phyloP scores from a whole-genome alignment of 2,329 filamentous ascomycete species.

The Chaetomium strumarium region DNA sequence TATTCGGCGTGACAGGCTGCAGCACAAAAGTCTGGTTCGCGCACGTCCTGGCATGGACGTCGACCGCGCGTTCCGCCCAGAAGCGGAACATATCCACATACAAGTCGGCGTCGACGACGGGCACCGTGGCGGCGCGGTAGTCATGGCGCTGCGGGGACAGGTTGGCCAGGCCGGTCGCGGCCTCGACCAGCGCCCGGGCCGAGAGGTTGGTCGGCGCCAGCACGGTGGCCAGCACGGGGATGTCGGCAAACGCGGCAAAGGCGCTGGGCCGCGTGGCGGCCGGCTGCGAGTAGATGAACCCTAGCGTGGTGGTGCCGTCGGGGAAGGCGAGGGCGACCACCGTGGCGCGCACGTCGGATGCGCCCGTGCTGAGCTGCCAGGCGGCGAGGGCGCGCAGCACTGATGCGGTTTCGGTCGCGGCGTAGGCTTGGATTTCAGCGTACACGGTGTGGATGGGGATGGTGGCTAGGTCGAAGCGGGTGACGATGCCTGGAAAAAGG shows the following conservation, averaged over 20 bases:
- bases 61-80: not conserved
- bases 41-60: not conserved
- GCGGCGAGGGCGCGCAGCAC: not conserved
- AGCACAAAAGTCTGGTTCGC: not conserved
- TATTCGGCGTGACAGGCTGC: not conserved
- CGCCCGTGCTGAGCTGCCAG: not conserved
- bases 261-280: too few relatives aligned
- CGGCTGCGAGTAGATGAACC: not conserved
- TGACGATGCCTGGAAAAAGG: constrained; percentile 4
- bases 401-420: not conserved
- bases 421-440: not conserved
- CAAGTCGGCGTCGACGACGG: not conserved
- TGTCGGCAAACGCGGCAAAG: not conserved
- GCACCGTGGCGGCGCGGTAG: not conserved
- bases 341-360: not conserved
- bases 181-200: not conserved
- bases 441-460: not conserved
- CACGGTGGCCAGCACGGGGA: not conserved
- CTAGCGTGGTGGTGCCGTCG: not conserved
- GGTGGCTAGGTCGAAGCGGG: not conserved
- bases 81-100: not conserved
- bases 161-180: not conserved
- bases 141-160: not conserved
- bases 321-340: not conserved
- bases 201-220: not conserved